A percentile compares a stretch with the other conserved stretches of the same genome.
phyloP scores from a whole-genome alignment of 306 rosid species.

The Dalbergia cochinchinensis region DNA sequence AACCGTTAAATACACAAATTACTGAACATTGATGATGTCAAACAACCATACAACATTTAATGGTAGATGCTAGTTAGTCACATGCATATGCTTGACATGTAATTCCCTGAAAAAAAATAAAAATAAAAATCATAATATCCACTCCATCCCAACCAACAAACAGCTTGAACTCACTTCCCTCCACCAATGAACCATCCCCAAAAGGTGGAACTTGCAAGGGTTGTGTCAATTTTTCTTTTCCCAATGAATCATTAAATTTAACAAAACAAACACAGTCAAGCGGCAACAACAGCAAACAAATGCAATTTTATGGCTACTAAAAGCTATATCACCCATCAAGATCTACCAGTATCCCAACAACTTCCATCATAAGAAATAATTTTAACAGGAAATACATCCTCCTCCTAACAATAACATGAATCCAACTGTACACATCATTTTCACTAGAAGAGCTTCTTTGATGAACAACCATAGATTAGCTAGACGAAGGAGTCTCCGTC shows the following conservation, averaged over 20 bases:
- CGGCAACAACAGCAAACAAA: conserved; percentile 16
- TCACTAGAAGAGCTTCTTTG: background rate
- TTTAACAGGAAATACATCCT: background rate
- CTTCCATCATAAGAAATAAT: background rate
- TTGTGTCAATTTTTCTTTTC: background rate
- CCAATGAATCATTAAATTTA: background rate
- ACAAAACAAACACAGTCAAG: background rate
- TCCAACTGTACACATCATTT: background rate
- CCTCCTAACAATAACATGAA: background rate
- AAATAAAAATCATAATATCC: conserved; percentile 29
- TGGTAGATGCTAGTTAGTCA: background rate
- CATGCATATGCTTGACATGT: conserved; percentile 9
- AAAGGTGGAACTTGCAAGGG: conserved; percentile 5
- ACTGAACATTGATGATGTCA: background rate
- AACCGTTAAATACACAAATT: conserved; percentile 3
- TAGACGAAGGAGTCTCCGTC: background rate
- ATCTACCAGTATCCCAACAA: background rate
- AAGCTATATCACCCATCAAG: conserved; percentile 17
- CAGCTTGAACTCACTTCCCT: conserved; percentile 2
- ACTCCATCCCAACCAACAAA: conserved; percentile 10
- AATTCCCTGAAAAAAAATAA: conserved; percentile 14
- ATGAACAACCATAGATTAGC: background rate
- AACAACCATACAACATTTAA: conserved; percentile 10
- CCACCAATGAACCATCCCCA: conserved; percentile 34
- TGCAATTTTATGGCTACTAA: conserved; percentile 12